A percentile compares a stretch with the other conserved stretches of the same genome.
These are phyloP conservation scores for Ilyonectria destructans DNA, from an alignment of 2,329 filamentous ascomycete genomes.

Conservation along the genomic window DNA sequence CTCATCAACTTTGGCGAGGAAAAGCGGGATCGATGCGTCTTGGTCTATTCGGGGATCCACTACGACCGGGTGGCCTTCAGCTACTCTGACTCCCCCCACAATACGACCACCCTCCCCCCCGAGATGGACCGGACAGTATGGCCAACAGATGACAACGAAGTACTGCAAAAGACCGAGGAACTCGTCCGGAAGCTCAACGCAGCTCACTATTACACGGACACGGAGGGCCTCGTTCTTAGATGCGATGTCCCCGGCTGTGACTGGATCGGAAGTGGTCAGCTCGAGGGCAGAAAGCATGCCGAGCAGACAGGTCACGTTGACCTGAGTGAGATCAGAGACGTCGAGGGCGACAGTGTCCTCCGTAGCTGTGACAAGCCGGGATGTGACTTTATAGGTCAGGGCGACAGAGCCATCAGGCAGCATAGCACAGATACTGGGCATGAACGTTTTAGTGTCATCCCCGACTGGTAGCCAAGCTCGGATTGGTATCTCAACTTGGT, in stretches of 20 bases:
- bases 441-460: slow-evolving; percentile 59
- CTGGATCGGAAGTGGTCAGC: slow-evolving; percentile 78
- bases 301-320: slow-evolving; percentile 72
- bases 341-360: slow-evolving; percentile 84
- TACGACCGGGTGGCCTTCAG: slow-evolving; percentile 91
- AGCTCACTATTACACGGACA: slow-evolving; percentile 91
- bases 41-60: slow-evolving; percentile 94
- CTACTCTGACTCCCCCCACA: slow-evolving; percentile 71
- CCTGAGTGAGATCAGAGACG: slow-evolving; percentile 80
- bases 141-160: slow-evolving; percentile 71
- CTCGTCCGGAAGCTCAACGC: slow-evolving; percentile 77
- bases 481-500: background rate
- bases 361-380: slow-evolving; percentile 78
- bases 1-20: slow-evolving; percentile 82
- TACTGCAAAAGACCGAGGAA: slow-evolving; percentile 78
- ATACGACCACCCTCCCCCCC: slow-evolving; percentile 72
- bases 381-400: slow-evolving; percentile 78
- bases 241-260: slow-evolving; percentile 80
- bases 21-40: slow-evolving; percentile 78
- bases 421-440: slow-evolving; percentile 77
- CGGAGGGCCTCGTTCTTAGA: slow-evolving; percentile 82
- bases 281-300: slow-evolving; percentile 75
- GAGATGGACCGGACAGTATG: slow-evolving; percentile 81
- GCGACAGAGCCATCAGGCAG: slow-evolving; percentile 71
- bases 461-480: slow-evolving; percentile 48